These are phyloP conservation scores for Linum usitatissimum DNA, from an alignment of 345 rosid genomes.

Conservation along the genomic window DNA sequence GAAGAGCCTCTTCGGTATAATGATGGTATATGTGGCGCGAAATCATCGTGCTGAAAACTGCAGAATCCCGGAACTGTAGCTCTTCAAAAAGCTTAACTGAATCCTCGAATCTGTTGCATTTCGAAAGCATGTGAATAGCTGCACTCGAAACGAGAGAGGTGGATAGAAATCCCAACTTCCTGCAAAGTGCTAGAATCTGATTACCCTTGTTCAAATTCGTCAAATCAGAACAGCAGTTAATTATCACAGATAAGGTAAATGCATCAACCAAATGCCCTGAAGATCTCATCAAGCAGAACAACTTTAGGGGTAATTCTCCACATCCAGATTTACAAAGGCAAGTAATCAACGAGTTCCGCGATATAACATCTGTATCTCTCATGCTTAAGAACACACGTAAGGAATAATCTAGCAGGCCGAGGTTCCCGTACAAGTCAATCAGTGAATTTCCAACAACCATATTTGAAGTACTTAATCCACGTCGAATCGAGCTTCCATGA, in stretches of 20 bases:
- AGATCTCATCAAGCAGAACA: constrained; percentile 38
- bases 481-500: constrained; percentile 45
- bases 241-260: constrained; percentile 36
- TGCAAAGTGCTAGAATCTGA: constrained; percentile 46
- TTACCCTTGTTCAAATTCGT: constrained; percentile 51
- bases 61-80: constrained; percentile 38
- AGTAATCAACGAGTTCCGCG: constrained; percentile 65
- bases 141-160: constrained; percentile 65
- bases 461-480: constrained; percentile 27
- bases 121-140: constrained; percentile 57
- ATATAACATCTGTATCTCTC: constrained; percentile 41
- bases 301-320: constrained; percentile 33
- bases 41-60: constrained; percentile 46
- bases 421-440: constrained; percentile 56
- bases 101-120: constrained; percentile 69
- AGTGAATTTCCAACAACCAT: constrained; percentile 62
- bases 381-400: constrained; percentile 38
- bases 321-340: constrained; percentile 36
- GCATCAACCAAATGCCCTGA: constrained; percentile 39
- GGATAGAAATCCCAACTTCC: constrained; percentile 55
- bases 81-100: constrained; percentile 48
- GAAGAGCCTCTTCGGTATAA: constrained; percentile 40
- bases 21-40: constrained; percentile 46
- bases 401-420: constrained; percentile 40
- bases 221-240: constrained; percentile 39